Base-by-base conservation (phyloP, 495 filamentous ascomycete genomes). In the Xylaria curta region DNA sequence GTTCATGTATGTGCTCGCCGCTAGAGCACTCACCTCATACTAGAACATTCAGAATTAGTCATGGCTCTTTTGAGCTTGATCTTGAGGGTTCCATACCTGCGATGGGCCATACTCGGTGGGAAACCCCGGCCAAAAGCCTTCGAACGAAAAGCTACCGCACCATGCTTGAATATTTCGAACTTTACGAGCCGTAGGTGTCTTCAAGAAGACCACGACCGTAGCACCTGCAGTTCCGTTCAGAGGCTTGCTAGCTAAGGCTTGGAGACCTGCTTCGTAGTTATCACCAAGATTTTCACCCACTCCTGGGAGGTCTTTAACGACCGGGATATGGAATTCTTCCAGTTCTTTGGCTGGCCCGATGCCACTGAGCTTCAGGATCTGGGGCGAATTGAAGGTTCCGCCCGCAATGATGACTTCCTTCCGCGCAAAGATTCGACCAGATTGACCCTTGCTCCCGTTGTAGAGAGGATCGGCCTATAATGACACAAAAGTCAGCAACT, bases 211-310 rank as follows among this genome's bases (percentile, higher is more conserved):
- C 2, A 82, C 78, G 40, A 82, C 81, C 0, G 79, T 73, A 1
- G 80, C 38, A 42, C 60, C 82, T 3, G 64, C 17, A 59, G 72
- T 56, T 2, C 76, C 76, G 28, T 81, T 74, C 40, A 82, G 70
- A 4, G 81, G 78, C 19, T 68, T 69, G 28, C 78, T 73, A 51
- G 77, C 80, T 6, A 82, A 40, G 0, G 74, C 76, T 0, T 84
- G 76, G 26, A 85, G 53, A 1, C 80, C 80, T 38, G 80, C 79
- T 70, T 85, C 83, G 74, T 85, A 85, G 75, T 91, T 89, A 69
- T 91, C 89, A 68, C 85, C 85, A 0, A 91, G 80, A 33, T 87
- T 87, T 75, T 87, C 86, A 12, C 89, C 88, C 0, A 90, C 89
- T 1, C 88, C 89, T 1, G 87, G 87, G 0, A 85, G 78, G 61